These are phyloP conservation scores for Stagonosporopsis vannaccii DNA, from an alignment of 2,329 filamentous ascomycete genomes.

Conservation along the genomic window DNA sequence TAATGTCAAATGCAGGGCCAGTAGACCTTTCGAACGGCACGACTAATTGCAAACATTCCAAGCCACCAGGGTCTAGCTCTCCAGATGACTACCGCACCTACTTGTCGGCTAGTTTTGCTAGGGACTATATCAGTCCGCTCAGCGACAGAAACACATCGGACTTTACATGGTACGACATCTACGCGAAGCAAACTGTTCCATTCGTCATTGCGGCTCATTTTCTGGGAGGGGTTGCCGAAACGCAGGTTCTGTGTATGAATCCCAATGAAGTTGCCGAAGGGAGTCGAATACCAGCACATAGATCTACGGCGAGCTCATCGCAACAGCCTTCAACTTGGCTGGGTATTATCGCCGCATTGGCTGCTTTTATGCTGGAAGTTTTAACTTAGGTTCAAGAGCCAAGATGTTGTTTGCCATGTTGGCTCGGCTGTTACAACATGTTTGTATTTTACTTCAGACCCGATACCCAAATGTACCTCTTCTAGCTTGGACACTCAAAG, in stretches of 20 bases:
- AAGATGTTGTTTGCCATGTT: not conserved
- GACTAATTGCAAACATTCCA: not conserved
- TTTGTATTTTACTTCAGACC: not conserved
- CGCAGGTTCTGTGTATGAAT: constrained; percentile 9
- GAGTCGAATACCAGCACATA: not conserved
- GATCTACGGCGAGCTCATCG: not conserved
- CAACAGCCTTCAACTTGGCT: not conserved
- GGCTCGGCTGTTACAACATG: not conserved
- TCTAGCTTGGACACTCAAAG: not conserved
- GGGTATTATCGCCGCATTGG: not conserved
- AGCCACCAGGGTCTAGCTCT: constrained; percentile 1
- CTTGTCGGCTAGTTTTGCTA: not conserved
- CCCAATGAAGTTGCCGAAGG: constrained; percentile 2
- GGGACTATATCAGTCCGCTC: not conserved
- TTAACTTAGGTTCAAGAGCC: not conserved
- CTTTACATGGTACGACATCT: constrained; percentile 8
- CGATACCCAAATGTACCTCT: not conserved
- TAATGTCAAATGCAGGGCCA: not conserved
- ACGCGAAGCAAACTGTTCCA: constrained; percentile 5
- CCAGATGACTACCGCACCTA: constrained; percentile 2
- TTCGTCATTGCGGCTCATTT: constrained; percentile 8
- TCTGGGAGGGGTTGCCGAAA: not conserved
- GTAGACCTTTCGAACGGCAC: constrained; percentile 1
- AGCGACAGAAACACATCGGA: not conserved
- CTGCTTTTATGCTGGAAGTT: not conserved